Evolutionary conservation across 169 alveolate genomes (phyloP).

Genomic region (Plasmodium gonderi): DNA sequence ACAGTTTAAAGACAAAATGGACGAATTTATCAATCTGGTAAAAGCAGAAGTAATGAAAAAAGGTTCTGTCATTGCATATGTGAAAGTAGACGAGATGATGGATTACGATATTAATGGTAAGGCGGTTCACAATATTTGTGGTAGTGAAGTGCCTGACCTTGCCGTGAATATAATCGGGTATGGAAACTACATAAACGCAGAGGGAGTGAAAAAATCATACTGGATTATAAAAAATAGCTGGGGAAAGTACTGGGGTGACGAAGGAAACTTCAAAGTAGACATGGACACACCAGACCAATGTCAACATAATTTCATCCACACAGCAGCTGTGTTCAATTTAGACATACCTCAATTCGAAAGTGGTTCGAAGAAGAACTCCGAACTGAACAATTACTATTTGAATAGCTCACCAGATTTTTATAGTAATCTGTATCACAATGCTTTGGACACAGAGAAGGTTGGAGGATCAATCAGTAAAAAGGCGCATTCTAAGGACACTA

Average conservation of each 20-base stretch:
- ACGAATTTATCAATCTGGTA: conserved; percentile 14
- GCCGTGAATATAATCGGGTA: conserved; percentile 68
- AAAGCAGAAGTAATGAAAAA: conserved; percentile 20
- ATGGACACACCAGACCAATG: neutral
- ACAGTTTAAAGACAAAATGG: neutral
- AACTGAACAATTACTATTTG: neutral
- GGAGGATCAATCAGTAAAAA: neutral
- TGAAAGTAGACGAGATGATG: conserved; percentile 5
- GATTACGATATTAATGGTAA: conserved; percentile 63
- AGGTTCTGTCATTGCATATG: conserved; percentile 54
- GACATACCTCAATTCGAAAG: neutral
- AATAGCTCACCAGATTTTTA: conserved; percentile 3
- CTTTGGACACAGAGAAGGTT: neutral
- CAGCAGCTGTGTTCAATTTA: neutral
- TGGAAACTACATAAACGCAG: conserved; percentile 30
- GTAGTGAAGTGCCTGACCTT: conserved; percentile 19
- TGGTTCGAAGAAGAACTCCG: neutral
- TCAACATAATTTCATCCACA: conserved; percentile 3
- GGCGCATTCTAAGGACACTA: no score
- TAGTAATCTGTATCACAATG: neutral
- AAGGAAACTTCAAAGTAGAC: conserved; percentile 42
- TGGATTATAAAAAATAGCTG: conserved; percentile 21
- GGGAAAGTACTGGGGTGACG: conserved; percentile 36
- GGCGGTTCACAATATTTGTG: conserved; percentile 47
- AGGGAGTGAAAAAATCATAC: conserved; percentile 9